These are phyloP conservation scores for Talaromyces verruculosus DNA, from an alignment of 2,329 filamentous ascomycete genomes.

Conservation along the genomic window DNA sequence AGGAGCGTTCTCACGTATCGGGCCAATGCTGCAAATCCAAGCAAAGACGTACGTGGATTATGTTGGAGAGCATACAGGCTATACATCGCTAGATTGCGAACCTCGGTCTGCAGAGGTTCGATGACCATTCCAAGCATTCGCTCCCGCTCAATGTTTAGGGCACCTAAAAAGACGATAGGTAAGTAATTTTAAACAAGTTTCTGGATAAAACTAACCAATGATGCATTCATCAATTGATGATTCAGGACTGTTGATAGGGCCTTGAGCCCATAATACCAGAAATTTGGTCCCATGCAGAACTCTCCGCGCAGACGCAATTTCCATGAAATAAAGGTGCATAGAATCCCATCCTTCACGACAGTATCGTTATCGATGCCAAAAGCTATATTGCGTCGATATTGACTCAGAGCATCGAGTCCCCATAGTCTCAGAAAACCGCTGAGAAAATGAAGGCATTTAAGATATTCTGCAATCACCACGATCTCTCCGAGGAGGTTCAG, in stretches of 20 bases:
- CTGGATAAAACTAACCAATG: not conserved
- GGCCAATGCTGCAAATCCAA: not conserved
- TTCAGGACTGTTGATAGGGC: not conserved
- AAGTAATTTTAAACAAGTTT: not conserved
- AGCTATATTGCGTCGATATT: conserved; percentile 1
- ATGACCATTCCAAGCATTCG: not conserved
- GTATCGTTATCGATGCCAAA: not conserved
- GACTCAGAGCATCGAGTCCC: not conserved
- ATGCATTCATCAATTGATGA: not conserved
- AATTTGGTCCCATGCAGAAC: not conserved
- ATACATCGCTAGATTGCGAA: not conserved
- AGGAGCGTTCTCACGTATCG: not conserved
- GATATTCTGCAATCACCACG: conserved; percentile 47
- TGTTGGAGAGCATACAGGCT: not conserved
- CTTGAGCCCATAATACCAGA: not conserved
- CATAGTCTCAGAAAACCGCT: conserved; percentile 43
- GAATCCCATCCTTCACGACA: not conserved
- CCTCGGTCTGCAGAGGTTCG: not conserved
- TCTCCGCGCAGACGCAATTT: not conserved
- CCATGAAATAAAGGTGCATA: not conserved
- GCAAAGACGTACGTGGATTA: not conserved
- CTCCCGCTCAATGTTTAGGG: not conserved
- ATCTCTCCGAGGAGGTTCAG: conserved; percentile 49
- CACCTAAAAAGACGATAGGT: not conserved
- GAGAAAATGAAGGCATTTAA: conserved; percentile 46